A percentile compares a stretch with the other conserved stretches of the same genome.
phyloP scores from a whole-genome alignment of 2,329 filamentous ascomycete genomes.

The Scedosporium boydii region DNA sequence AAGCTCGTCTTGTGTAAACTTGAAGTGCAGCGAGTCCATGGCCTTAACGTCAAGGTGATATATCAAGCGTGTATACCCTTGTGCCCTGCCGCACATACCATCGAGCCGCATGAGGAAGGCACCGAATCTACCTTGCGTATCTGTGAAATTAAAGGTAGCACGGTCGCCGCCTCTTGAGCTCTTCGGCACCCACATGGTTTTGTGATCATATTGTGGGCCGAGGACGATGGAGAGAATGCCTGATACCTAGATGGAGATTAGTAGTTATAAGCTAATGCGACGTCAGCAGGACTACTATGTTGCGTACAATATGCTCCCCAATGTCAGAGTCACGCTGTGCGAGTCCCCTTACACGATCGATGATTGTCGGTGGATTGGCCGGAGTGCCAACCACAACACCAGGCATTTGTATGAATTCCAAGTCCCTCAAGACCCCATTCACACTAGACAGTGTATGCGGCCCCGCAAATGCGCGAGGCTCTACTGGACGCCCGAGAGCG shows the following conservation, averaged over 20 bases:
- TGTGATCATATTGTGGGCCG: slow-evolving; percentile 4
- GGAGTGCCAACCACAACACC: slow-evolving; percentile 1
- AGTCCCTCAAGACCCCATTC: background rate
- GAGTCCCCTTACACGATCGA: slow-evolving; percentile 4
- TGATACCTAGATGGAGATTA: slow-evolving; percentile 3
- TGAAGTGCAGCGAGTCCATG: background rate
- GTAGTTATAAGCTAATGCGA: background rate
- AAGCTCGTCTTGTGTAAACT: slow-evolving; percentile 6
- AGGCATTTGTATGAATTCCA: slow-evolving; percentile 6
- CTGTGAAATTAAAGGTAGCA: slow-evolving; percentile 6
- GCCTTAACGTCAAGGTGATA: slow-evolving; percentile 9
- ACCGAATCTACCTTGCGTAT: slow-evolving; percentile 7
- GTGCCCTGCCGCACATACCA: slow-evolving; percentile 4
- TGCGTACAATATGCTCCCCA: slow-evolving; percentile 7
- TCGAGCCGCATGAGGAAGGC: slow-evolving; percentile 9
- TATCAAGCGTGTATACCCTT: slow-evolving; percentile 7
- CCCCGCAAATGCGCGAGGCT: background rate
- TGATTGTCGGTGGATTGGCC: background rate
- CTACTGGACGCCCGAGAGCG: background rate
- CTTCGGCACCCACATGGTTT: slow-evolving; percentile 1
- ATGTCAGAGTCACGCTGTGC: slow-evolving; percentile 2
- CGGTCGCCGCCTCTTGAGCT: background rate
- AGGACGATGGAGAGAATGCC: slow-evolving; percentile 6
- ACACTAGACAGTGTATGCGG: slow-evolving; percentile 1
- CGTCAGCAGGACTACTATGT: background rate